Evolutionary conservation across 495 filamentous ascomycete genomes (phyloP).

Genomic region (Glutinoglossum americanum): DNA sequence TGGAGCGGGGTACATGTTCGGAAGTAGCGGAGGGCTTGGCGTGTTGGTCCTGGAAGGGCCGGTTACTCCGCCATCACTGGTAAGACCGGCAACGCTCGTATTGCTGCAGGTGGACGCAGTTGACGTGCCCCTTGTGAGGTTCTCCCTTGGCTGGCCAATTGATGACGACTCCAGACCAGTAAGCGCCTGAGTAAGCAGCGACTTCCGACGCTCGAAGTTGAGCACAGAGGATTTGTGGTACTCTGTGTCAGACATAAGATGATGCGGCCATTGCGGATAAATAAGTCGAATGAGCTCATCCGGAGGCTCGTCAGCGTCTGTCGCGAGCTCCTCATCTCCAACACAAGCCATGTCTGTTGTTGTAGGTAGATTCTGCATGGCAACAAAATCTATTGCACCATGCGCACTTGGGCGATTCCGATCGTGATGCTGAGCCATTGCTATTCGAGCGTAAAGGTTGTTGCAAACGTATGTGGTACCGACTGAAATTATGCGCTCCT

Average conservation of each 20-base stretch:
- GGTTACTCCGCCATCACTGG: slow-evolving; percentile 79
- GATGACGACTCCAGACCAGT: slow-evolving; percentile 26
- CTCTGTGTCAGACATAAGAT: slow-evolving; percentile 15
- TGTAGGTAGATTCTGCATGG: slow-evolving; percentile 1
- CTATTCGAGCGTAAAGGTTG: not conserved
- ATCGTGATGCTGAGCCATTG: not conserved
- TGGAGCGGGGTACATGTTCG: slow-evolving; percentile 2
- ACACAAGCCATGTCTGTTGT: slow-evolving; percentile 12
- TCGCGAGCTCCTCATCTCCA: slow-evolving; percentile 23
- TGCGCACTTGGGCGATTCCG: not conserved
- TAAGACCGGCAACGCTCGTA: slow-evolving; percentile 66
- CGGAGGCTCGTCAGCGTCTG: slow-evolving; percentile 34
- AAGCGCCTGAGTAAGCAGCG: slow-evolving; percentile 61
- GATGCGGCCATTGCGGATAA: slow-evolving; percentile 18
- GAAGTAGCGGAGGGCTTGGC: slow-evolving; percentile 59
- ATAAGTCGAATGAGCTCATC: slow-evolving; percentile 15
- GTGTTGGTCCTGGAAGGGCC: slow-evolving; percentile 74
- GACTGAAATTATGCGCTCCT: not conserved
- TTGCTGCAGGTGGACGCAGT: slow-evolving; percentile 49
- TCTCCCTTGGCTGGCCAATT: slow-evolving; percentile 13
- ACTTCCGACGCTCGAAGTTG: slow-evolving; percentile 35
- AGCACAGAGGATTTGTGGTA: slow-evolving; percentile 21
- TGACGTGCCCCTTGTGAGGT: slow-evolving; percentile 22
- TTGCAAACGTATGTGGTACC: not conserved
- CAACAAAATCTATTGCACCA: not conserved